These are phyloP conservation scores for Edaphochlamys debaryana DNA, from an alignment of 139 green algal species.

Conservation along the genomic window DNA sequence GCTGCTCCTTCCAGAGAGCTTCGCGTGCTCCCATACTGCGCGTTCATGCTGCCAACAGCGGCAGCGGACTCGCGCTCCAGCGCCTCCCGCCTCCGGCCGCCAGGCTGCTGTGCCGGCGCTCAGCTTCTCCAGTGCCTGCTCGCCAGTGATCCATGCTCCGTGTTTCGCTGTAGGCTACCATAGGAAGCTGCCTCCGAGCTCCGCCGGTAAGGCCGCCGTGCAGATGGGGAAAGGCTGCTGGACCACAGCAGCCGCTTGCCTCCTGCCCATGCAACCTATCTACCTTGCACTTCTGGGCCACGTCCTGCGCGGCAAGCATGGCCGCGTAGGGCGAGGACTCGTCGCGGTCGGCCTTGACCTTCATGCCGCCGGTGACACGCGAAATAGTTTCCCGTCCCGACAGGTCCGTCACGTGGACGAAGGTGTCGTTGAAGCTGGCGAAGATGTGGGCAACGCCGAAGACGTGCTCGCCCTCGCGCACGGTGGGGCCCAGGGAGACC, in stretches of 20 bases:
- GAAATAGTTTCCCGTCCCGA: constrained; percentile 98
- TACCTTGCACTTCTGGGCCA: constrained; percentile 96
- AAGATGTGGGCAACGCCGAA: constrained; percentile 99
- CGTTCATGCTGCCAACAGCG: too few relatives aligned
- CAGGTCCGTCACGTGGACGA: constrained; percentile 99
- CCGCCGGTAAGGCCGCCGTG: too few relatives aligned
- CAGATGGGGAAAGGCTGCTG: too few relatives aligned
- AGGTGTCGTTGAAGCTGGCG: constrained; percentile 99
- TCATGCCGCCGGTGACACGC: constrained; percentile 99
- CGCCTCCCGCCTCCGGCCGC: too few relatives aligned
- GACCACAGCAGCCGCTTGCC: background rate
- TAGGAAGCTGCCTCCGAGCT: too few relatives aligned
- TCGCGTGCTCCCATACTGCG: too few relatives aligned
- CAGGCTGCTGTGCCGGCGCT: background rate
- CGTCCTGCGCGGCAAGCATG: constrained; percentile 99
- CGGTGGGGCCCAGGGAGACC: constrained; percentile 80
- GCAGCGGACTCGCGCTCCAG: too few relatives aligned
- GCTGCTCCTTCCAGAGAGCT: too few relatives aligned
- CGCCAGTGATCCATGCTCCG: too few relatives aligned
- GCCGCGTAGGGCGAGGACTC: constrained; percentile 99
- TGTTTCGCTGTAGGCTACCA: too few relatives aligned
- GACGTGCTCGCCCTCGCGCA: constrained; percentile 95
- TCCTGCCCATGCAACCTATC: background rate
- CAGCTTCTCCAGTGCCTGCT: too few relatives aligned
- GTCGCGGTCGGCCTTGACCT: constrained; percentile 99